Base-by-base conservation (phyloP, 495 filamentous ascomycete species). In the Rusavskia elegans region DNA sequence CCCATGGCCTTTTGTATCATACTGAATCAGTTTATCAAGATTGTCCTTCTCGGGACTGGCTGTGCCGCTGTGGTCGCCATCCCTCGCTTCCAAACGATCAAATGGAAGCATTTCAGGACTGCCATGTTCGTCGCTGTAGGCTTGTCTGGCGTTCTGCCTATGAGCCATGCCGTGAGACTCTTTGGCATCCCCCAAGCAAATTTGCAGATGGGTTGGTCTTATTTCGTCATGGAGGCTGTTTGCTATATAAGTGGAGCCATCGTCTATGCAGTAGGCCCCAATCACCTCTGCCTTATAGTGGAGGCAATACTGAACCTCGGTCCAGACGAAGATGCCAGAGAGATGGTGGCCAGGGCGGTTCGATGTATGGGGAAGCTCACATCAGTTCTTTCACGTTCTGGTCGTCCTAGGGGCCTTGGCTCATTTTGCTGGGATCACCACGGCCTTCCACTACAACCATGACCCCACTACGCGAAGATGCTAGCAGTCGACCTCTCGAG, bases 101-200 rank as follows among this genome's bases (percentile, higher is more conserved):
- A 69, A 21, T 92, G 82, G 79, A 74, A 92, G 14, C 86, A 86
- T 13, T 88, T 93, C 63, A 80, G 92, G 39, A 87, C 93, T 11
- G 69, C 74, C 50, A 94, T 98, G 87, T 98, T 96, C 64, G 82
- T 95, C 38, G 77, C 76, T 25, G 83, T 96, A 68, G 92, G 92
- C 11, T 67, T 88, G 42, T 94, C 86, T 13, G 88, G 84, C 6
- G 69, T 89, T 17, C 71, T 95, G 49, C 92, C 92, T 0, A 77
- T 87, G 19, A 42, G 86, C 46, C 87, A 95, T 61, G 87, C 83
- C 16, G 45, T 92, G 36, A 51, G 55, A 20, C 59, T 84, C 14
- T 85, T 83, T 60, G 82, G 82, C 11, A 48, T 69, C 14, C 61
- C 61, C 14, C 68, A 71, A 50, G 71, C 85, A 59, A 71, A 80